Conservation (phyloP, 169 alveolate species). For the Plasmodium falciparum region DNA sequence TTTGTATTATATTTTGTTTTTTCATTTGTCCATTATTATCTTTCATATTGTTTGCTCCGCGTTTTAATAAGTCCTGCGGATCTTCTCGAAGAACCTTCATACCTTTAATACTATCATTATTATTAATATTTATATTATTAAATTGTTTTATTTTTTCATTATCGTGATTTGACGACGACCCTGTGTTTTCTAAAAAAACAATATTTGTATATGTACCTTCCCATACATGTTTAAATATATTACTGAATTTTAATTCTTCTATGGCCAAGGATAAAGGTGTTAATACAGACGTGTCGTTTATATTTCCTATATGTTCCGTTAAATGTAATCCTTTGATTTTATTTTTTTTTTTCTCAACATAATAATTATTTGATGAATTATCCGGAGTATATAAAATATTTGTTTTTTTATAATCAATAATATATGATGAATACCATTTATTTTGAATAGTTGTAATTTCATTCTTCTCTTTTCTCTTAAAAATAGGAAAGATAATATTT, state of each 20-base stretch:
- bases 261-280: slow-evolving; percentile 69
- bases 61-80: background rate
- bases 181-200: slow-evolving; percentile 12
- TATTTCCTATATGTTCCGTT: slow-evolving; percentile 44
- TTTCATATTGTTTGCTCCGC: background rate
- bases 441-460: background rate
- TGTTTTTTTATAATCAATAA: slow-evolving; percentile 26
- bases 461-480: slow-evolving; percentile 2
- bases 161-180: background rate
- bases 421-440: slow-evolving; percentile 11
- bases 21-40: background rate
- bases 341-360: background rate
- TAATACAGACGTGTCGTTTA: slow-evolving; percentile 5
- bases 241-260: slow-evolving; percentile 45
- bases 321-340: slow-evolving; percentile 56
- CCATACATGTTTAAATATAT: slow-evolving; percentile 43
- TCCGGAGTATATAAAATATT: background rate
- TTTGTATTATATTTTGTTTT: background rate
- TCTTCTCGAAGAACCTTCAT: background rate
- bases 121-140: no score
- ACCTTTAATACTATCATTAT: no score
- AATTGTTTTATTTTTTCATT: background rate
- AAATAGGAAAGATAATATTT: background rate
- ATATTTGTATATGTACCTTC: slow-evolving; percentile 19
- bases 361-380: background rate